Percentiles rank a stretch among this genome's conserved stretches.
Evolutionary conservation across 306 rosid genomes (phyloP).

Genomic region (Nissolia schottii): DNA sequence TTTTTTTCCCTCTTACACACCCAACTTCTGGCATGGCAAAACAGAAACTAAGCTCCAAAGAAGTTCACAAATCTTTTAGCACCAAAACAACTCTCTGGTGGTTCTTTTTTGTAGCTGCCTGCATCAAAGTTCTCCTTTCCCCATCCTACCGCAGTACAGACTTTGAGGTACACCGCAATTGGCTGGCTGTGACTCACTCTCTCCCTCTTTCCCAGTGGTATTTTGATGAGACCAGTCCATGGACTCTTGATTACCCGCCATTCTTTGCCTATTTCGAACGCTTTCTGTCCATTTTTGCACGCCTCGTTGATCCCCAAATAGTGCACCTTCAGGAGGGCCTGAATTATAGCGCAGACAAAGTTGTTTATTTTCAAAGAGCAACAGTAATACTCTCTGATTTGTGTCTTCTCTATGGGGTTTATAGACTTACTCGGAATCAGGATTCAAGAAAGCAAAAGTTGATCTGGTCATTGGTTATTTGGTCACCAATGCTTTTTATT

Average conservation of each 20-base stretch:
- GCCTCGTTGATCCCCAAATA: slow-evolving; percentile 61
- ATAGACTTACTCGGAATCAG: slow-evolving; percentile 45
- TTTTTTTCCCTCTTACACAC: not conserved
- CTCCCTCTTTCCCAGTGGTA: slow-evolving; percentile 89
- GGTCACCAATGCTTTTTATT: slow-evolving; percentile 88
- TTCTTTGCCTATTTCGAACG: slow-evolving; percentile 77
- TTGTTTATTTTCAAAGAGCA: slow-evolving; percentile 60
- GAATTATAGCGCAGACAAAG: slow-evolving; percentile 47
- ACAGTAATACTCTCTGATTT: slow-evolving; percentile 68
- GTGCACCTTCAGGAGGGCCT: slow-evolving; percentile 69
- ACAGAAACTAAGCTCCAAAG: slow-evolving; percentile 26
- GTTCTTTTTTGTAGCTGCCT: slow-evolving; percentile 58
- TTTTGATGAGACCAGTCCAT: slow-evolving; percentile 73
- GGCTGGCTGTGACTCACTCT: slow-evolving; percentile 84
- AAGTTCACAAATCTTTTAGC: not conserved
- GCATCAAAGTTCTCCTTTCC: slow-evolving; percentile 70
- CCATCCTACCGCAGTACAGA: slow-evolving; percentile 85
- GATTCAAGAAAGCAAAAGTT: slow-evolving; percentile 48
- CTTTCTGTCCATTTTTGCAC: slow-evolving; percentile 57
- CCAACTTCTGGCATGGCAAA: slow-evolving; percentile 27
- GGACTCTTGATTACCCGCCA: slow-evolving; percentile 95
- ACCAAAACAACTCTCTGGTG: slow-evolving; percentile 41
- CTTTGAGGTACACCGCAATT: slow-evolving; percentile 86
- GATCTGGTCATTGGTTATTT: slow-evolving; percentile 64
- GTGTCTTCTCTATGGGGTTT: slow-evolving; percentile 64